Evolutionary conservation across 106 monocot species (phyloP).

Genomic region (Allium sativum): DNA sequence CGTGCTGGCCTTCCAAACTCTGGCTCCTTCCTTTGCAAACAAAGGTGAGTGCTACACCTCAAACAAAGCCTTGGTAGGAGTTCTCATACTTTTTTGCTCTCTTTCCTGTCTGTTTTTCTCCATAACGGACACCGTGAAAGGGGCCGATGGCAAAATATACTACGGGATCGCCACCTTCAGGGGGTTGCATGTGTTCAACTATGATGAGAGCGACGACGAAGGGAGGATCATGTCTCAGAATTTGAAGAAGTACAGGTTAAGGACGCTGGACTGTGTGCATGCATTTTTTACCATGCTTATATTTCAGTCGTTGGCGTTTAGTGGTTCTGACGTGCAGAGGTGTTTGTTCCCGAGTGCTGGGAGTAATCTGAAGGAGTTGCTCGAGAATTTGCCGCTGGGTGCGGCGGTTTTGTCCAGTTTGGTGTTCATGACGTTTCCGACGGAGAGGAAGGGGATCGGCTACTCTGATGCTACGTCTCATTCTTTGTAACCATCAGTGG

Average conservation of each 20-base stretch:
- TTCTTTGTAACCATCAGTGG: too few species aligned
- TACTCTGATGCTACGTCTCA: conserved; percentile 17
- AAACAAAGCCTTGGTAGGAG: conserved; percentile 24
- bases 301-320: conserved; percentile 27
- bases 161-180: conserved; percentile 44
- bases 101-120: conserved; percentile 42
- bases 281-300: conserved; percentile 24
- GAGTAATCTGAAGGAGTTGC: conserved; percentile 8
- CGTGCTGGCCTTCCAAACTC: conserved; percentile 38
- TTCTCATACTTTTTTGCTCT: conserved; percentile 22
- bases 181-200: conserved; percentile 35
- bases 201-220: conserved; percentile 8
- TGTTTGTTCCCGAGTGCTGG: conserved; percentile 25
- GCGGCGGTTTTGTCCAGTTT: conserved; percentile 23
- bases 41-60: conserved; percentile 25
- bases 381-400: conserved; percentile 43
- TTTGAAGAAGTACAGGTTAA: conserved; percentile 11
- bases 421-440: conserved; percentile 42
- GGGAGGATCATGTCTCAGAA: too few species aligned
- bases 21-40: conserved; percentile 44
- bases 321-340: conserved; percentile 13
- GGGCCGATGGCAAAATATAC: conserved; percentile 35
- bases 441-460: conserved; percentile 35
- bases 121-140: conserved; percentile 59
- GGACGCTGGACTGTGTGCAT: conserved; percentile 27